phyloP scores from a whole-genome alignment of 2,329 filamentous ascomycete genomes.

The Fusarium stilboides region DNA sequence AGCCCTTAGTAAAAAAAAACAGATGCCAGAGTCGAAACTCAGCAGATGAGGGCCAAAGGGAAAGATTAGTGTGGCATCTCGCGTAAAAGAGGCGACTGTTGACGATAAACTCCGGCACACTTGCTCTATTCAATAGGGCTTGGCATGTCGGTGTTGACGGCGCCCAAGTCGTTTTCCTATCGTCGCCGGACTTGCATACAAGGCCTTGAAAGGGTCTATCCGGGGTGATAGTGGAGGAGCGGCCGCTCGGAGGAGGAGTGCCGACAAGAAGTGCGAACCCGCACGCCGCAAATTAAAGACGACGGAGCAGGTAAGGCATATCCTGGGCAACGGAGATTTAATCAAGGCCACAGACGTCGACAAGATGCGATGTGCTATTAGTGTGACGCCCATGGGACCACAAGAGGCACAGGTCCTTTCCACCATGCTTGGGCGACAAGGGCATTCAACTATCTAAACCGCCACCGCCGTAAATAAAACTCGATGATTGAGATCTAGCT shows the following conservation, averaged over 20 bases:
- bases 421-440: constrained; percentile 23
- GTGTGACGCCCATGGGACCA: constrained; percentile 10
- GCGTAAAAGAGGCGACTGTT: constrained; percentile 27
- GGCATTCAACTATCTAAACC: constrained; percentile 19
- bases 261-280: constrained; percentile 18
- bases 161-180: constrained; percentile 38
- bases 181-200: constrained; percentile 31
- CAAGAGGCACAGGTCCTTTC: constrained; percentile 21
- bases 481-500: constrained; percentile 27
- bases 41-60: constrained; percentile 37
- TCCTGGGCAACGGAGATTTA: constrained; percentile 38
- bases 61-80: constrained; percentile 32
- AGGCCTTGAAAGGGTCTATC: constrained; percentile 26
- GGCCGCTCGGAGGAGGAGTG: constrained; percentile 36
- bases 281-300: constrained; percentile 18
- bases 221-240: constrained; percentile 27
- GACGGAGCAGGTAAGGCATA: constrained; percentile 8
- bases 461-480: constrained; percentile 20
- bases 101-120: constrained; percentile 10
- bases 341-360: constrained; percentile 25
- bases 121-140: constrained; percentile 11
- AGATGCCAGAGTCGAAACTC: constrained; percentile 18
- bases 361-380: constrained; percentile 30
- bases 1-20: background rate
- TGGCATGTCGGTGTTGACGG: constrained; percentile 13